Evolutionary conservation across 768 basidiomycete species (phyloP).

Genomic region (Russula olivacea): DNA sequence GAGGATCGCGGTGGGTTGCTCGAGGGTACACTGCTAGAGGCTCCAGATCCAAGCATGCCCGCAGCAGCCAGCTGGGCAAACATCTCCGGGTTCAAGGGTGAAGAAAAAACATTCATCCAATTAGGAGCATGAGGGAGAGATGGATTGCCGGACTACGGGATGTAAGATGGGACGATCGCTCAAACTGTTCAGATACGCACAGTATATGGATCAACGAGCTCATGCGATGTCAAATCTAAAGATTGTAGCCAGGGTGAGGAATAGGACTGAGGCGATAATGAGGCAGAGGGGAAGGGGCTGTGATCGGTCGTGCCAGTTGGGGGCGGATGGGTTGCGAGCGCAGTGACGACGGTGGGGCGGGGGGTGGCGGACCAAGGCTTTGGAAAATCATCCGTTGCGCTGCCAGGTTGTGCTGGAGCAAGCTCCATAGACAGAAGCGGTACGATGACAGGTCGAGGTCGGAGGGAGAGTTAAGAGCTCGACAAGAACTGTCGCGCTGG

Average conservation of each 20-base stretch:
- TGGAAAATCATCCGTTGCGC: conserved; percentile 14
- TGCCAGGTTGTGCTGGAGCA: conserved; percentile 10
- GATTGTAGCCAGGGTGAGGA: conserved; percentile 34
- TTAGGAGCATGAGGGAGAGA: conserved; percentile 33
- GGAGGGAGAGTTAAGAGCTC: background rate
- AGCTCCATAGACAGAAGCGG: conserved; percentile 20
- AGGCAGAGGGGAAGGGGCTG: conserved; percentile 12
- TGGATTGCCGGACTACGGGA: conserved; percentile 26
- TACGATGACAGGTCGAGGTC: background rate
- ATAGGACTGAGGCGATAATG: conserved; percentile 25
- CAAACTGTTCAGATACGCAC: conserved; percentile 10
- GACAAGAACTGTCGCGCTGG: background rate
- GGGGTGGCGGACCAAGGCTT: conserved; percentile 34
- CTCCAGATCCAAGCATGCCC: conserved; percentile 44
- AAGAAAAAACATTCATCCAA: conserved; percentile 57
- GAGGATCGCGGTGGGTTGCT: conserved; percentile 23
- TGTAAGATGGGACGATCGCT: conserved; percentile 9
- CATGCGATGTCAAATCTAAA: conserved; percentile 27
- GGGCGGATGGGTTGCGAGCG: conserved; percentile 10
- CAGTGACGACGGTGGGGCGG: conserved; percentile 24
- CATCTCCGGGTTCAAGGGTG: conserved; percentile 53
- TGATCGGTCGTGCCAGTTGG: conserved; percentile 13
- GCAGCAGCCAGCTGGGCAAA: conserved; percentile 59
- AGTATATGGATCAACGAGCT: conserved; percentile 22
- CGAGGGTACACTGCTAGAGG: conserved; percentile 40